phyloP scores from a whole-genome alignment of 352 stramenopile species.

The Phytophthora citrophthora region DNA sequence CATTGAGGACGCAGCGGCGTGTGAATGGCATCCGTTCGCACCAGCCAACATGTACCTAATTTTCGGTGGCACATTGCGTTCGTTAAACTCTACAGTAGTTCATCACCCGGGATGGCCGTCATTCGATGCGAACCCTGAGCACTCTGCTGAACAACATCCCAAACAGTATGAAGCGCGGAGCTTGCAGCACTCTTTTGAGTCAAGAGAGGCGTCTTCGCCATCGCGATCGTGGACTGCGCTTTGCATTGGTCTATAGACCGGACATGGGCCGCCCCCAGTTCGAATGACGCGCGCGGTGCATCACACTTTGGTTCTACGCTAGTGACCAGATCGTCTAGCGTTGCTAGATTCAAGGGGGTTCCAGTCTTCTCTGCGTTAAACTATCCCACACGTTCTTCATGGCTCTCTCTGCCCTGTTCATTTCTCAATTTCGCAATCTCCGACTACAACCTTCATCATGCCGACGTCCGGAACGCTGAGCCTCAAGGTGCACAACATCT shows the following conservation, averaged over 20 bases:
- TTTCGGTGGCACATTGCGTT: background rate
- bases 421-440: constrained; percentile 32
- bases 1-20: constrained; percentile 2
- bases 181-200: background rate
- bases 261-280: background rate
- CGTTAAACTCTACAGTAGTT: constrained; percentile 6
- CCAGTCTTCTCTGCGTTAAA: constrained; percentile 1
- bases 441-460: constrained; percentile 26
- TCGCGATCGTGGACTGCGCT: background rate
- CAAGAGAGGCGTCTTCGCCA: constrained; percentile 7
- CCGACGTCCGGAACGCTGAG: constrained; percentile 41
- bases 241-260: constrained; percentile 16
- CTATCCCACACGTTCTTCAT: background rate
- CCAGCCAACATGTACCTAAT: background rate
- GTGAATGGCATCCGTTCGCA: constrained; percentile 12
- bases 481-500: constrained; percentile 44
- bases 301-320: constrained; percentile 19
- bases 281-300: constrained; percentile 26
- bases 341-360: background rate
- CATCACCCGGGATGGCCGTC: background rate
- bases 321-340: constrained; percentile 16
- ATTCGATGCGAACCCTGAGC: constrained; percentile 17
- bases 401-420: constrained; percentile 17
- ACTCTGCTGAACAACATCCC: constrained; percentile 20
- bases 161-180: background rate